Evolutionary conservation across 306 rosid genomes (phyloP), one percentile per base, ranked within the genome.

Genomic region (Cicer arietinum): DNA sequence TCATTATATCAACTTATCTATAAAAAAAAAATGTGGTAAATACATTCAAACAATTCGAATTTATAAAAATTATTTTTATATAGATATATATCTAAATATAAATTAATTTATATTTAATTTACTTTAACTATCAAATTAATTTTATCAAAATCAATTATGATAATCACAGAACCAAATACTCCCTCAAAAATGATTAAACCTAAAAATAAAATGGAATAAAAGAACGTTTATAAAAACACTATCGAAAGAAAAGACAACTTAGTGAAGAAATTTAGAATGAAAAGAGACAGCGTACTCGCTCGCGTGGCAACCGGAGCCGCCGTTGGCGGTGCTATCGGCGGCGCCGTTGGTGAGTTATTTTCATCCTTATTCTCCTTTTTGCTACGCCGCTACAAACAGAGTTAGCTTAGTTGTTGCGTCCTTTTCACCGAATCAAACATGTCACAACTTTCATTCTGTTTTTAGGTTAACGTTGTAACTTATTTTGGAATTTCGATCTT

Each of bases 251-350:
- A 17, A 43, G 30, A 8, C 22, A 63, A 4, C 13, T 6, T 6
- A 66, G 53, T 9, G 18, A 61, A 35, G 17, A 68, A 51, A 74
- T 5, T 51, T 51, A 64, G 17, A 76, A 84, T 84, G 88, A 77
- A 82, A 2, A 81, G 83, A 78, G 88, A 84, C 73, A 78, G 77
- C 65, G 66, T 73, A 67, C 81, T 84, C 60, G 7, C 83, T 64
- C 88, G 88, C 16, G 88, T 84, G 58, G 78, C 83, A 9, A 54
- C 88, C 54, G 88, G 88, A 77, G 88, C 88, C 61, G 88, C 84
- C 69, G 81, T 85, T 12, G 88, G 88, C 61, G 88, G 88, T 3
- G 88, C 88, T 18, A 81, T 85, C n/a, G 88, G 88, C 47, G 88
- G 88, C 20, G 88, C 88, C 9, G 88, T 85, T 40, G 88, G 88